These are phyloP conservation scores for Sugiyamaella smithiae DNA, from an alignment of 805 yeast species.

Conservation along the genomic window DNA sequence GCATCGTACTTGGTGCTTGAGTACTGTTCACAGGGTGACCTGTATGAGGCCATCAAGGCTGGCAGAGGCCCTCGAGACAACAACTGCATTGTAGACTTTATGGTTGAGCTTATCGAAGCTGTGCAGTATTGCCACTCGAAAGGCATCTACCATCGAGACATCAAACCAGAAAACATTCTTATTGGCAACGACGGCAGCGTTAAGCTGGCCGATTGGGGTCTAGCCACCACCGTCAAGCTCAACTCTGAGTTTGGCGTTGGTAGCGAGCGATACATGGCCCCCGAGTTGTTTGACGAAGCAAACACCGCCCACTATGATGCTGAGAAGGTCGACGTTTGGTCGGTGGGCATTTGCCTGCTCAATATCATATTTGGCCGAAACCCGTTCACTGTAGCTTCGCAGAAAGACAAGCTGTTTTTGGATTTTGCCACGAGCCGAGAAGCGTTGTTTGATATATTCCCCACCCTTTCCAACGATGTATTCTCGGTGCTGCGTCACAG, in stretches of 20 bases:
- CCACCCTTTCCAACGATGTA: conserved; percentile 81
- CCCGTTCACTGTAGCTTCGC: conserved; percentile 80
- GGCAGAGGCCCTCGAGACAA: conserved; percentile 48
- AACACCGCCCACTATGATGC: conserved; percentile 57
- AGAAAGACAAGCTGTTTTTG: conserved; percentile 74
- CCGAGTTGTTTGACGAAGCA: conserved; percentile 71
- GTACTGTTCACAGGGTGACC: conserved; percentile 79
- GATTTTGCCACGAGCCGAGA: conserved; percentile 87
- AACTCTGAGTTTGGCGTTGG: conserved; percentile 83
- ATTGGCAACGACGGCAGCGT: conserved; percentile 57
- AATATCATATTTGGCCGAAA: conserved; percentile 85
- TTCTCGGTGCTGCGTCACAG: conserved; percentile 78
- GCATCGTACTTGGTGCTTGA: conserved; percentile 74
- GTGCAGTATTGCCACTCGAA: conserved; percentile 70
- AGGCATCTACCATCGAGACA: conserved; percentile 88
- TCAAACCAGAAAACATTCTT: conserved; percentile 91
- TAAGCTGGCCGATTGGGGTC: conserved; percentile 83
- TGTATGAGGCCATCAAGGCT: conserved; percentile 82
- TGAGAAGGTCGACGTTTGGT: conserved; percentile 83
- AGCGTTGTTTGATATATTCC: conserved; percentile 86
- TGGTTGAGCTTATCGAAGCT: conserved; percentile 78
- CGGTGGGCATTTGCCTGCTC: conserved; percentile 77
- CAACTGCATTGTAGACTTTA: conserved; percentile 41
- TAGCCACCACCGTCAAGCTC: conserved; percentile 61
- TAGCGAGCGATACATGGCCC: conserved; percentile 91